Base-by-base conservation (phyloP, 2,329 filamentous ascomycete genomes). In the Verticillium isaacii region DNA sequence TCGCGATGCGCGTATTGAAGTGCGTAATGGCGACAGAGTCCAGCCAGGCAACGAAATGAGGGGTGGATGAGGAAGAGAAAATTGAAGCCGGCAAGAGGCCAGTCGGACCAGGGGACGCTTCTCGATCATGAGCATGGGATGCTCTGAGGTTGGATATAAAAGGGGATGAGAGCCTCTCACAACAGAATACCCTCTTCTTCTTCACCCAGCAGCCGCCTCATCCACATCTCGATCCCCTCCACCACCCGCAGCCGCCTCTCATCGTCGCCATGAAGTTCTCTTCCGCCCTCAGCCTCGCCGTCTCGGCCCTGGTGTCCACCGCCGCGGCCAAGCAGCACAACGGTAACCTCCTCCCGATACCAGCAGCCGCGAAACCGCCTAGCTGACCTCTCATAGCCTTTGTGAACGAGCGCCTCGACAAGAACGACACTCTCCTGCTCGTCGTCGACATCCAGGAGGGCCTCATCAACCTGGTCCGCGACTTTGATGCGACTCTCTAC, bases 401-500 rank as follows among this genome's bases (percentile, higher is more conserved):
- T 67, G 72, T 68, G 9, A 74, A 72, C 59, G 74, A 75, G 65
- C 70, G 73, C 34, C 68, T 76, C 15, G 66, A 76, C 62, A 76
- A 74, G 62, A 67, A 71, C 37, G 64, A 74, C 60, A 60, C 71
- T 2, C 71, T 75, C 37, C 71, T 76, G 32, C 70, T 76, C 61
- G 67, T 77, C 37, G 72, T 77, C 32, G 74, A 76, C 63, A 71
- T 74, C 59, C 75, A 77, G 65, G 73, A 74, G 61, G 75, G 75
- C 12, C 68, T 74, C 19, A 74, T 72, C 68, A 66, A 73, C 56
- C 39, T 69, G 6, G 87, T 87, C 41, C 83, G 88, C 45, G 90
- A 93, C 75, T 91, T 83, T 69, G 82, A 88, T 61, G 77, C 86
- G 14, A 85, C 82, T 11, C 80, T 88, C 39, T 93, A 85, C 79